These are phyloP conservation scores for Hymenoscyphus fructigenus DNA, from an alignment of 2,329 filamentous ascomycete species.

Conservation along the genomic window DNA sequence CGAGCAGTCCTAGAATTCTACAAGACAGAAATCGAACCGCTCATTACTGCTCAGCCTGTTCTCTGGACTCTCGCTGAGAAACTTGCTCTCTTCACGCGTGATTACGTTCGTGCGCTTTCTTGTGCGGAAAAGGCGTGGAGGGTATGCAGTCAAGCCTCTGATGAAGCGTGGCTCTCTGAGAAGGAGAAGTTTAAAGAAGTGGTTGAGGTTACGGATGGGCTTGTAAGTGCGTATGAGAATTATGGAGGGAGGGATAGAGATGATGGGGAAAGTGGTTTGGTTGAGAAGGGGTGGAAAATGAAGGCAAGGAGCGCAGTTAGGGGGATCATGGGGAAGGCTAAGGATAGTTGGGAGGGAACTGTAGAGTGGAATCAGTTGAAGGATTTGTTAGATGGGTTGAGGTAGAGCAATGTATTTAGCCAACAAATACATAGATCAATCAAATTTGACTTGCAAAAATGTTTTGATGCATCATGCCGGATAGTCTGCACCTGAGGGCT, in stretches of 20 bases:
- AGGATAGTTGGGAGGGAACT: constrained; percentile 78
- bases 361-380: constrained; percentile 63
- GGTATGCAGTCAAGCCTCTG: constrained; percentile 51
- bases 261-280: constrained; percentile 55
- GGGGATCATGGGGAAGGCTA: constrained; percentile 79
- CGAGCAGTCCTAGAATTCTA: constrained; percentile 69
- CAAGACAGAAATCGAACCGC: constrained; percentile 71
- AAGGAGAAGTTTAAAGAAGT: constrained; percentile 58
- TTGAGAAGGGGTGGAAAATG: constrained; percentile 81
- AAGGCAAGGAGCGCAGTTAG: constrained; percentile 84
- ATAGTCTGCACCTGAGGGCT: too few relatives aligned
- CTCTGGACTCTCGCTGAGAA: constrained; percentile 76
- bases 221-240: constrained; percentile 82
- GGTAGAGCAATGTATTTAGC: not conserved
- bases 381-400: constrained; percentile 45
- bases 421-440: too few relatives aligned
- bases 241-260: constrained; percentile 62
- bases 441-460: too few relatives aligned
- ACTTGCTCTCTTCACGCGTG: constrained; percentile 70
- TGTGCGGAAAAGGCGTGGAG: constrained; percentile 91
- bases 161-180: constrained; percentile 38
- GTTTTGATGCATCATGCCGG: too few relatives aligned
- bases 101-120: constrained; percentile 71
- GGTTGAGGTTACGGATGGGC: constrained; percentile 67
- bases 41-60: constrained; percentile 77